Evolutionary conservation across 2,329 filamentous ascomycete species (phyloP).

Genomic region (Sporothrix dimorphospora): DNA sequence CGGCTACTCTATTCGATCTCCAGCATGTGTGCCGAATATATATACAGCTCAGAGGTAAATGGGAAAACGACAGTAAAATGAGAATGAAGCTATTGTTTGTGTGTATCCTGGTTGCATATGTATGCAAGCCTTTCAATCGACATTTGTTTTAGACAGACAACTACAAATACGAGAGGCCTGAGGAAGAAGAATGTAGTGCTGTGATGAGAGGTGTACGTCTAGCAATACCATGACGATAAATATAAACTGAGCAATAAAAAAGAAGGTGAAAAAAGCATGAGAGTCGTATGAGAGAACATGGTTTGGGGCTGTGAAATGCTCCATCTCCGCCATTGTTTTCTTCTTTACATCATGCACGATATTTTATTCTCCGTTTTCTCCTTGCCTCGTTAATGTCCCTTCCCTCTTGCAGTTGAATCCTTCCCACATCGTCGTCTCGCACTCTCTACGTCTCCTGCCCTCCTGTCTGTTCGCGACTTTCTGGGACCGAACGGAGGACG

Average conservation of each 20-base stretch:
- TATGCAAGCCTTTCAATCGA: neutral
- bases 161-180: too few species aligned
- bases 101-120: too few species aligned
- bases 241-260: too few species aligned
- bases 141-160: neutral
- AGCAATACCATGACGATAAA: too few species aligned
- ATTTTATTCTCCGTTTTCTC: neutral
- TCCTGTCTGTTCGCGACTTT: neutral
- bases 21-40: too few species aligned
- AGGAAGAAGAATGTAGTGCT: too few species aligned
- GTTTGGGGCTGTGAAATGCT: neutral
- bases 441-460: neutral
- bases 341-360: neutral
- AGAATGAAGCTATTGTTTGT: too few species aligned
- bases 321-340: neutral
- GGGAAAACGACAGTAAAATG: too few species aligned
- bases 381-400: neutral
- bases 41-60: too few species aligned
- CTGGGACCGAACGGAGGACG: slow-evolving; percentile 13
- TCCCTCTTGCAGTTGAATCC: neutral
- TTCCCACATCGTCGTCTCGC: neutral
- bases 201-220: too few species aligned
- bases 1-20: neutral
- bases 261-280: neutral
- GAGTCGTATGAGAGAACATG: neutral